Conservation (phyloP, 768 basidiomycete genomes). For the Suillus placidus region DNA sequence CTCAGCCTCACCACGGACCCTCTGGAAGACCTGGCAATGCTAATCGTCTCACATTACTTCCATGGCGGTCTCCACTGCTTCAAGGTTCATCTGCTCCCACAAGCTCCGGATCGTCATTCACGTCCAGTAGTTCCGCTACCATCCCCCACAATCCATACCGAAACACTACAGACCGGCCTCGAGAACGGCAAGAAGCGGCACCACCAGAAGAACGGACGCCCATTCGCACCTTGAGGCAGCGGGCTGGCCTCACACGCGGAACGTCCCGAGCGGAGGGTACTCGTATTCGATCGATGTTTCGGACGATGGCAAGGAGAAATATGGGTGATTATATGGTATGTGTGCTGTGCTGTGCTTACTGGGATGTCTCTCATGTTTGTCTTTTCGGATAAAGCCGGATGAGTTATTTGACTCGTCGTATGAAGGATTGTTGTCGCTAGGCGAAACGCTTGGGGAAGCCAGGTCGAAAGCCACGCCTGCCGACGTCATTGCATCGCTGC, state of each 20-base stretch:
- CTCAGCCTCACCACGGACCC: constrained; percentile 1
- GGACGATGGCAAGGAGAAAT: constrained; percentile 26
- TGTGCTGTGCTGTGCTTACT: constrained; percentile 24
- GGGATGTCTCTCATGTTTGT: constrained; percentile 12
- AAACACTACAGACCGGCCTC: not conserved
- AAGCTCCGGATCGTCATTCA: not conserved
- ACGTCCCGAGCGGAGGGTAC: not conserved
- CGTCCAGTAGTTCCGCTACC: not conserved
- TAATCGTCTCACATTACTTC: constrained; percentile 3
- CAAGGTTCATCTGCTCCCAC: not conserved
- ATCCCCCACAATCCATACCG: not conserved
- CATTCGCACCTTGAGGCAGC: constrained; percentile 8
- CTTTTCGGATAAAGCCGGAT: constrained; percentile 53
- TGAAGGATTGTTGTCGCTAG: constrained; percentile 63
- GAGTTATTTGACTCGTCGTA: constrained; percentile 79
- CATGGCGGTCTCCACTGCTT: constrained; percentile 6
- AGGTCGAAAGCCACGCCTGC: constrained; percentile 66
- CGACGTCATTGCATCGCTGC: constrained; percentile 59
- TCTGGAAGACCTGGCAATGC: not conserved
- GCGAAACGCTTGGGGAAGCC: constrained; percentile 66
- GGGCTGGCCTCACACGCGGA: constrained; percentile 6
- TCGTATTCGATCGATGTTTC: constrained; percentile 7
- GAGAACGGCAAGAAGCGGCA: not conserved
- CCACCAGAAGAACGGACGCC: constrained; percentile 9
- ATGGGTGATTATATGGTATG: constrained; percentile 55